These are phyloP conservation scores for Lecanicillium sp. DNA, from an alignment of 2,329 filamentous ascomycete genomes.

Conservation along the genomic window DNA sequence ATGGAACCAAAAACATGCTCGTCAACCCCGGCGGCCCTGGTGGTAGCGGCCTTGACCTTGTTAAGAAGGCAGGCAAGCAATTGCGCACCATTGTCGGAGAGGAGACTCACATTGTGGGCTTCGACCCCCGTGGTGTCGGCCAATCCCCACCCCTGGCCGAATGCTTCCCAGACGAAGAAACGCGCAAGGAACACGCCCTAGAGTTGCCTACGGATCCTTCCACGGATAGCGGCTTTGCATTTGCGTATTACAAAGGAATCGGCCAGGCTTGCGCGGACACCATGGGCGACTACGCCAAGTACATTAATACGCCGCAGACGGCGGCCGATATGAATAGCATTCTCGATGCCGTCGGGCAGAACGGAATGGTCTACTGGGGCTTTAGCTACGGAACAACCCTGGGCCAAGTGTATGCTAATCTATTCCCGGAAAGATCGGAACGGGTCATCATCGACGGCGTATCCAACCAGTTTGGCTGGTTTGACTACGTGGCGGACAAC, in stretches of 20 bases:
- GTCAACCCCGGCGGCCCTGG: conserved; percentile 43
- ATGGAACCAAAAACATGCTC: conserved; percentile 35
- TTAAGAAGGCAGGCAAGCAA: conserved; percentile 26
- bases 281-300: conserved; percentile 34
- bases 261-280: conserved; percentile 33
- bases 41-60: conserved; percentile 31
- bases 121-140: conserved; percentile 39
- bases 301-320: conserved; percentile 41
- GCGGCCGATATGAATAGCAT: conserved; percentile 44
- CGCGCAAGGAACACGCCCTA: conserved; percentile 15
- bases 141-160: conserved; percentile 20
- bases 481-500: conserved; percentile 15
- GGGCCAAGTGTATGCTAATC: conserved; percentile 30
- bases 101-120: conserved; percentile 36
- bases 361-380: conserved; percentile 31
- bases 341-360: conserved; percentile 29
- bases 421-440: conserved; percentile 25
- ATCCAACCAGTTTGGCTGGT: conserved; percentile 25
- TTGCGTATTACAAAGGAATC: conserved; percentile 3
- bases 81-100: conserved; percentile 32
- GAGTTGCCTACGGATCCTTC: no score
- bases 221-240: no score
- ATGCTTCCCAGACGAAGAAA: conserved; percentile 30
- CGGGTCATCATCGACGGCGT: conserved; percentile 30
- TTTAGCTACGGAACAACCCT: conserved; percentile 34